Base-by-base conservation (phyloP, 2,329 filamentous ascomycete species). In the Trichoderma afroharzianum region DNA sequence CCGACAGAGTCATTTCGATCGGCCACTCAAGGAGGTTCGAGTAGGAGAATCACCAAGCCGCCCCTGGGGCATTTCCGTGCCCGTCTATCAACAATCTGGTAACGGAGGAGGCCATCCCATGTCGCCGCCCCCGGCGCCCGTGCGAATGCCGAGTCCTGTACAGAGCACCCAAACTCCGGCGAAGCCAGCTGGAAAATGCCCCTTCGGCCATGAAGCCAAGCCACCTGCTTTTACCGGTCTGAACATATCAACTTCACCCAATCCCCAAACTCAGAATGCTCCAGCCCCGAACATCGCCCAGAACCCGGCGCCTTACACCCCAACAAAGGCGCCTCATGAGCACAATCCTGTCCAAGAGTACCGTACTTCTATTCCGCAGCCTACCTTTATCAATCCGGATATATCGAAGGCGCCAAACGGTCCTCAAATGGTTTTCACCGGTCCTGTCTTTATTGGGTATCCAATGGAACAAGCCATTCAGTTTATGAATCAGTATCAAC, bases 401-500 rank as follows among this genome's bases (percentile, higher is more conserved):
- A 73, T 81, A 47, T 66, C 77, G 62, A 80, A 83, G 74, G 77
- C 76, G 68, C 75, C 75, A 6, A 73, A 74, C 50, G 78, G 76
- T 11, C 88, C 93, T 11, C 91, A 92, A 76, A 92, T 98, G 88
- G 85, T 97, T 0, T 97, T 98, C 78, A 97, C 93, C 9, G 95
- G 95, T 0, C 95, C 95, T 0, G 94, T 98, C 0, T 98, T 98
- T 78, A 93, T 98, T 76, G 95, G 95, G 0, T 98, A 97, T 77
- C 90, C 92, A 11, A 88, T 94, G 73, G 93, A 97, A 72, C 91
- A 97, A 79, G 92, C 93, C n/a, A 88, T 93, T 28, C 86, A 88
- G 69, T 87, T 97, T 66, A 87, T 97, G 84, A 90, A 92, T 75
- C 85, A 89, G 70, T 87, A 85, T 72, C 85, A 79, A 76, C 76